phyloP scores from a whole-genome alignment of 208 protist species.

The Acanthamoeba healyi region DNA sequence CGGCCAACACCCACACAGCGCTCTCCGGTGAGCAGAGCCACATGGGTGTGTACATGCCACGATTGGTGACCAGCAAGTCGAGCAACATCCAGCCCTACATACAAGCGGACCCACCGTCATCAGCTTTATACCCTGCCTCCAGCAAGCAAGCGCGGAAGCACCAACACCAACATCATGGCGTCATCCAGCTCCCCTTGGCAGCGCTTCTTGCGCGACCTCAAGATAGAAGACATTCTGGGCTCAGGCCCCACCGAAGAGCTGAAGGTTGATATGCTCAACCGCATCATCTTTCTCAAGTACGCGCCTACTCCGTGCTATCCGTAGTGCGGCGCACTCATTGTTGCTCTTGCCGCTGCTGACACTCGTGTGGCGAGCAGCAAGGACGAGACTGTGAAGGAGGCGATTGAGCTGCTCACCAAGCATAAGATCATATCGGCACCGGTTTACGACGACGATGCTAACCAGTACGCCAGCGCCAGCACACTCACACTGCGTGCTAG shows the following conservation, averaged over 20 bases:
- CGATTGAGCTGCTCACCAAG: background rate
- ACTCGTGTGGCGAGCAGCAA: background rate
- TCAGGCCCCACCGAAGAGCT: constrained; percentile 32
- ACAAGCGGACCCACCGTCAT: too few relatives aligned
- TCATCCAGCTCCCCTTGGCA: constrained; percentile 4
- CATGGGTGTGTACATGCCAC: too few relatives aligned
- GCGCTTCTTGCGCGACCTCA: constrained; percentile 5
- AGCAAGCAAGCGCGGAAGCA: too few relatives aligned
- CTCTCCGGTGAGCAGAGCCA: too few relatives aligned
- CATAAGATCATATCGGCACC: constrained; percentile 7
- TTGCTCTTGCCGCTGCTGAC: background rate
- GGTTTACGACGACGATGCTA: constrained; percentile 25
- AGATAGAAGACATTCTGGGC: constrained; percentile 43
- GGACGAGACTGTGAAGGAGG: constrained; percentile 40
- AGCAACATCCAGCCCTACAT: too few relatives aligned
- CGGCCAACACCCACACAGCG: too few relatives aligned
- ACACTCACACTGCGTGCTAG: background rate
- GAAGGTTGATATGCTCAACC: constrained; percentile 30
- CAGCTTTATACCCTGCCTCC: too few relatives aligned
- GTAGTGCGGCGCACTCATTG: too few relatives aligned
- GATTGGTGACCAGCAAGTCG: too few relatives aligned
- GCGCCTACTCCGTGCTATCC: background rate
- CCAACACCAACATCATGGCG: too few relatives aligned
- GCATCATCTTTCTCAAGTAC: constrained; percentile 11
- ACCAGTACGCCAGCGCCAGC: background rate